Evolutionary conservation across 805 yeast species (phyloP).

Genomic region (Clavispora vitiphila): DNA sequence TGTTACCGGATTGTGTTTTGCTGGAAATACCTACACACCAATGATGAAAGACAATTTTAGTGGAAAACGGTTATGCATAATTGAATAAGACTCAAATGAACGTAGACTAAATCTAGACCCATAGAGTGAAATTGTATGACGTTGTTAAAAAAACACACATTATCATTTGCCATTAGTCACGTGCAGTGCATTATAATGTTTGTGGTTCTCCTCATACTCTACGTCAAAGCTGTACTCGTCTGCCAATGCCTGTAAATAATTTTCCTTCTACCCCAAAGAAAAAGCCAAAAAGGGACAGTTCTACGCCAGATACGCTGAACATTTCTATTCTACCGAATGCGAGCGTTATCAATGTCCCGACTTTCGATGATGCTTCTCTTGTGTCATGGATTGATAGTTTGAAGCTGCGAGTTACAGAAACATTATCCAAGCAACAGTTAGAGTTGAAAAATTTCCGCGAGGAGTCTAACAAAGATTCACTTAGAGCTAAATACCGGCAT

Average conservation of each 20-base stretch:
- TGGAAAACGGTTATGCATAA: too few species aligned
- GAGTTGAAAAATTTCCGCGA: slow-evolving; percentile 10
- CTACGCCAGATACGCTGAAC: neutral
- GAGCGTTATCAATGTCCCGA: slow-evolving; percentile 1
- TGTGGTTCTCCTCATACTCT: neutral
- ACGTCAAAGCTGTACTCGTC: neutral
- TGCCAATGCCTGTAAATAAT: neutral
- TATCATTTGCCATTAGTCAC: too few species aligned
- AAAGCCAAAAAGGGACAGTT: neutral
- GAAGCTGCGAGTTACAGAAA: slow-evolving; percentile 9
- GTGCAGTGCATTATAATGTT: neutral
- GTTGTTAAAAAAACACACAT: too few species aligned
- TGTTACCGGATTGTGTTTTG: too few species aligned
- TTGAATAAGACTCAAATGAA: too few species aligned
- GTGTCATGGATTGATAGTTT: slow-evolving; percentile 15
- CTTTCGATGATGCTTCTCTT: slow-evolving; percentile 1
- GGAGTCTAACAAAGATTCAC: slow-evolving; percentile 10
- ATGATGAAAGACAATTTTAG: too few species aligned
- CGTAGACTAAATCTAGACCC: too few species aligned
- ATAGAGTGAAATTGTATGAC: too few species aligned
- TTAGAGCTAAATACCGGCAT: slow-evolving; percentile 16
- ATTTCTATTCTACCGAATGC: slow-evolving; percentile 2
- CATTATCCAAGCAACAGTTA: slow-evolving; percentile 8
- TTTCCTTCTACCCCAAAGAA: neutral
- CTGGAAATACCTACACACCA: too few species aligned